Percentiles rank a stretch among this genome's conserved stretches.
Evolutionary conservation across 495 filamentous ascomycete genomes (phyloP).

Genomic region (Tuber indicum): DNA sequence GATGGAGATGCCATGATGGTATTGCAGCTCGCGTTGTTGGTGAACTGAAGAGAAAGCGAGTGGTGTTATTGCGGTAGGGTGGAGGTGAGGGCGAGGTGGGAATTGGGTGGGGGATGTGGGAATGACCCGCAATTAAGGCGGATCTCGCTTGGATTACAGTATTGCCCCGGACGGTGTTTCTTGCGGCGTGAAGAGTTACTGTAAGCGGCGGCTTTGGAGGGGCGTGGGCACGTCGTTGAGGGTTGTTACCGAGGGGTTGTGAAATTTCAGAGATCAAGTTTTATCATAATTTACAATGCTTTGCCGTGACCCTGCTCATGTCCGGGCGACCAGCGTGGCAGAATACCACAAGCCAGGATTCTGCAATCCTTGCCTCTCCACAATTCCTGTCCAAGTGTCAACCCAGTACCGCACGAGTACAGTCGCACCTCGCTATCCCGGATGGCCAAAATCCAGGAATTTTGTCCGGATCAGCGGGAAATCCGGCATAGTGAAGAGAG

Average conservation of each 20-base stretch:
- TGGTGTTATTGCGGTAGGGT: not conserved
- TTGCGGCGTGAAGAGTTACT: not conserved
- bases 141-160: not conserved
- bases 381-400: no score
- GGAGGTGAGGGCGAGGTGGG: not conserved
- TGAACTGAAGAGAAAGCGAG: not conserved
- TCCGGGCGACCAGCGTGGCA: no score
- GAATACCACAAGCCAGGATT: no score
- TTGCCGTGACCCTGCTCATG: no score
- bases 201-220: not conserved
- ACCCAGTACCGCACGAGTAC: no score
- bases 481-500: not conserved
- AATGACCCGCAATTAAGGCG: not conserved
- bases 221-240: not conserved
- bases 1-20: not conserved
- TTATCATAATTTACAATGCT: no score
- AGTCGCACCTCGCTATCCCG: no score
- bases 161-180: not conserved
- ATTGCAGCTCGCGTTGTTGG: not conserved
- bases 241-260: no score
- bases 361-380: no score
- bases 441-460: not conserved
- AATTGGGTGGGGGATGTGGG: not conserved
- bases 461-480: not conserved
- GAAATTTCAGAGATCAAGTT: no score